Percentiles rank a stretch among this genome's conserved stretches.
Conservation (phyloP, 306 rosid genomes). For the Sindora glabra region DNA sequence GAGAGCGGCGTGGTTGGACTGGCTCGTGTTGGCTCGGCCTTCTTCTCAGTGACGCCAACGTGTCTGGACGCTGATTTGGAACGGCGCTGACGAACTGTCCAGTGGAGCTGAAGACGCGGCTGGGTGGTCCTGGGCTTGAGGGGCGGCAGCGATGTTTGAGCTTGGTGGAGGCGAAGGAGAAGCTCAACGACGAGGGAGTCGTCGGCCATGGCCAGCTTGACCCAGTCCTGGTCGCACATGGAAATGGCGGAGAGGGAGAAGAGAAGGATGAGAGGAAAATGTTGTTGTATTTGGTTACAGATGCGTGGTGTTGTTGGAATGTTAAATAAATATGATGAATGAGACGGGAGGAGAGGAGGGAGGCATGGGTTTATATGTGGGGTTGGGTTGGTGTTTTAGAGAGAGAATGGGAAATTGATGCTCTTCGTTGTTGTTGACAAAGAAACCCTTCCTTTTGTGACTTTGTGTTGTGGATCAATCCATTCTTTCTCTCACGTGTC, state of each 20-base stretch:
- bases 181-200: conserved; percentile 53
- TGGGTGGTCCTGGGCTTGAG: not conserved
- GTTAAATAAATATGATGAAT: not conserved
- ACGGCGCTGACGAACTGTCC: conserved; percentile 64
- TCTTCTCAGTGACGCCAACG: not conserved
- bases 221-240: conserved; percentile 58
- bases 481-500: too few relatives aligned
- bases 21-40: conserved; percentile 31
- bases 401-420: too few relatives aligned
- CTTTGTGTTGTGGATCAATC: too few relatives aligned
- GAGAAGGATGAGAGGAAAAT: too few relatives aligned
- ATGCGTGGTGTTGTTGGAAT: conserved; percentile 1
- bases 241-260: not conserved
- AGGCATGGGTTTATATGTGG: too few relatives aligned
- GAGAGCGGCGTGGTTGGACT: conserved; percentile 94
- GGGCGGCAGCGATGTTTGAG: conserved; percentile 7
- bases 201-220: conserved; percentile 53
- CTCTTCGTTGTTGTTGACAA: too few relatives aligned
- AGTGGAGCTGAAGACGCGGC: conserved; percentile 17
- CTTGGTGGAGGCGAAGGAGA: conserved; percentile 32
- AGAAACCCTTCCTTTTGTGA: too few relatives aligned
- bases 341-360: not conserved
- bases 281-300: too few relatives aligned
- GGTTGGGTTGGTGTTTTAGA: too few relatives aligned
- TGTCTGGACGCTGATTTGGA: conserved; percentile 36